phyloP scores from a whole-genome alignment of 1,284 basidiomycete genomes.

The Xerocomus minutiporus region DNA sequence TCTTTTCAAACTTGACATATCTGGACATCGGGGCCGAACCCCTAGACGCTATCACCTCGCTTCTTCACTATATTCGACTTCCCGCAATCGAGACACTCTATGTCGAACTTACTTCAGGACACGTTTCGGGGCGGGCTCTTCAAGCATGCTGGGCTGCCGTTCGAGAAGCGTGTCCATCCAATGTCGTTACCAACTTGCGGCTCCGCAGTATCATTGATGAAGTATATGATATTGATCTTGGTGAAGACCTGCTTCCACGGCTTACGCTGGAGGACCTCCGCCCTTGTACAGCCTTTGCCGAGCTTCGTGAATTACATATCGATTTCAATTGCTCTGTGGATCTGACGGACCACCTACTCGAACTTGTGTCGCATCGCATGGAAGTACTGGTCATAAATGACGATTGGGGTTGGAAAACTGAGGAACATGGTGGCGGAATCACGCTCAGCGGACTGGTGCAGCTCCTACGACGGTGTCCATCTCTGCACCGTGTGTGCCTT shows the following conservation, averaged over 20 bases:
- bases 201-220: background rate
- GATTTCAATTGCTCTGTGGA: background rate
- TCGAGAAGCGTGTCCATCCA: background rate
- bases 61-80: too few relatives aligned
- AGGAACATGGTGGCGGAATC: too few relatives aligned
- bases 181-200: too few relatives aligned
- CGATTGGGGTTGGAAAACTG: too few relatives aligned
- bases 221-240: too few relatives aligned
- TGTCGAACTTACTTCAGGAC: background rate
- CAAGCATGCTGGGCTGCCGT: background rate
- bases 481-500: background rate
- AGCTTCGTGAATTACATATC: background rate
- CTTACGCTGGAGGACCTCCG: background rate
- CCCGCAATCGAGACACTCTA: too few relatives aligned
- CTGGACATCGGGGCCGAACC: too few relatives aligned
- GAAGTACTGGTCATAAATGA: too few relatives aligned
- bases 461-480: background rate
- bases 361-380: too few relatives aligned
- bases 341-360: background rate
- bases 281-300: background rate
- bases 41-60: too few relatives aligned
- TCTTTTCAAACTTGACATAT: too few relatives aligned
- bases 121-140: background rate
- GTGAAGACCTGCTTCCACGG: background rate
- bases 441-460: background rate